phyloP scores from a whole-genome alignment of 2,329 filamentous ascomycete species.

The Fusarium coffeatum region DNA sequence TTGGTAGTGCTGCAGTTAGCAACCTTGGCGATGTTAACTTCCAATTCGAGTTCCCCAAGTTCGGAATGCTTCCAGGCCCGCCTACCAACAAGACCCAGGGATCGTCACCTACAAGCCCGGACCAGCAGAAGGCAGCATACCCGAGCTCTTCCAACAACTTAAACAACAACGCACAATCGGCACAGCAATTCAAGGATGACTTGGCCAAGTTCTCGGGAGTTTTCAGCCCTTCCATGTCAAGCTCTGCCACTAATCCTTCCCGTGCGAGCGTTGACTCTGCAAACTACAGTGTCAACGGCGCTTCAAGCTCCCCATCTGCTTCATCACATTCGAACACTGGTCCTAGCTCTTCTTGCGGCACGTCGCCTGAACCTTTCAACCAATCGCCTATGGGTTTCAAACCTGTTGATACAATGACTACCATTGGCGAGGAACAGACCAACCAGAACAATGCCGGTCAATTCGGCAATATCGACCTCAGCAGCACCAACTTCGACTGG shows the following conservation, averaged over 20 bases:
- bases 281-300: conserved; percentile 60
- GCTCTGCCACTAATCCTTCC: conserved; percentile 59
- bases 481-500: conserved; percentile 74
- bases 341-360: conserved; percentile 76
- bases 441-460: conserved; percentile 53
- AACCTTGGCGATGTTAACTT: conserved; percentile 83
- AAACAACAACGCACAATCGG: conserved; percentile 41
- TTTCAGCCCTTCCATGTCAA: conserved; percentile 68
- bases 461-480: conserved; percentile 54
- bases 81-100: conserved; percentile 45
- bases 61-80: conserved; percentile 76
- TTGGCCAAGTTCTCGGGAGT: conserved; percentile 67
- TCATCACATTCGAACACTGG: conserved; percentile 71
- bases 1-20: conserved; percentile 63
- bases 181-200: conserved; percentile 58
- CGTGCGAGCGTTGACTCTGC: conserved; percentile 64
- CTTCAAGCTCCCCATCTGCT: conserved; percentile 72
- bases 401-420: conserved; percentile 70
- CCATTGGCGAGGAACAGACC: conserved; percentile 74
- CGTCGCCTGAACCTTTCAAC: conserved; percentile 79
- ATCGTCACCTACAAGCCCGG: conserved; percentile 51
- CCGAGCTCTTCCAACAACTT: conserved; percentile 49
- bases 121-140: conserved; percentile 37
- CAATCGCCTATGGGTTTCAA: conserved; percentile 77
- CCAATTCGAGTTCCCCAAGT: conserved; percentile 95